Conservation (phyloP, 371 early-diverging fungal species). For the Mortierella sp. region DNA sequence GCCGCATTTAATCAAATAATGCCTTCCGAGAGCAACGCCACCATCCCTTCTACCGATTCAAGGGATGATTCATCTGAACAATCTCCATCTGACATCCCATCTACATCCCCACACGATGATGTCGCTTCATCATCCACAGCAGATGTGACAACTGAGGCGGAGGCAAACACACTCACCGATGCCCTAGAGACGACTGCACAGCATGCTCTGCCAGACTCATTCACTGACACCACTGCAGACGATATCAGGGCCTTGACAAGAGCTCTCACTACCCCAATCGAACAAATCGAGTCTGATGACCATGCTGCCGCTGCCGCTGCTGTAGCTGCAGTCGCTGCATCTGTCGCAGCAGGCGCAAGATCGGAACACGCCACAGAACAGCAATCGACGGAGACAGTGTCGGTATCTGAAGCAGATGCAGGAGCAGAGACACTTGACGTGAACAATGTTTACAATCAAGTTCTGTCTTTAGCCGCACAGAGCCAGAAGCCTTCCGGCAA, state of each 20-base stretch:
- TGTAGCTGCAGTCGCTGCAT: slow-evolving; percentile 42
- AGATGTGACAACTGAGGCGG: background rate
- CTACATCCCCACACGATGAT: background rate
- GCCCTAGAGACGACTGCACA: slow-evolving; percentile 20
- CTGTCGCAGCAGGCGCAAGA: slow-evolving; percentile 20
- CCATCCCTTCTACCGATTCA: background rate
- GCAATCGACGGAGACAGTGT: background rate
- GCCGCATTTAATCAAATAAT: too few relatives aligned
- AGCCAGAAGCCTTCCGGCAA: slow-evolving; percentile 20
- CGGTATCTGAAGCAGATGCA: slow-evolving; percentile 1
- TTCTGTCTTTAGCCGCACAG: slow-evolving; percentile 32
- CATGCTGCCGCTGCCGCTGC: slow-evolving; percentile 30
- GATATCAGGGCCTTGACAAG: slow-evolving; percentile 47
- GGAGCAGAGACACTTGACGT: slow-evolving; percentile 32
- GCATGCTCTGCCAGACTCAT: slow-evolving; percentile 25
- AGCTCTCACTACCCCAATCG: slow-evolving; percentile 45
- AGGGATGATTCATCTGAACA: background rate
- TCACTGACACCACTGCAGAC: slow-evolving; percentile 28
- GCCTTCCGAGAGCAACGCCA: too few relatives aligned
- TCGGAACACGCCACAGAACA: slow-evolving; percentile 2
- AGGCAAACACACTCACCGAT: slow-evolving; percentile 3
- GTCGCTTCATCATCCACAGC: background rate
- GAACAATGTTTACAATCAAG: slow-evolving; percentile 32
- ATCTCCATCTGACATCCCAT: background rate
- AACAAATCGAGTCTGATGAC: slow-evolving; percentile 19